Conservation (phyloP, 2,329 filamentous ascomycete genomes). For the Talaromyces sp. region DNA sequence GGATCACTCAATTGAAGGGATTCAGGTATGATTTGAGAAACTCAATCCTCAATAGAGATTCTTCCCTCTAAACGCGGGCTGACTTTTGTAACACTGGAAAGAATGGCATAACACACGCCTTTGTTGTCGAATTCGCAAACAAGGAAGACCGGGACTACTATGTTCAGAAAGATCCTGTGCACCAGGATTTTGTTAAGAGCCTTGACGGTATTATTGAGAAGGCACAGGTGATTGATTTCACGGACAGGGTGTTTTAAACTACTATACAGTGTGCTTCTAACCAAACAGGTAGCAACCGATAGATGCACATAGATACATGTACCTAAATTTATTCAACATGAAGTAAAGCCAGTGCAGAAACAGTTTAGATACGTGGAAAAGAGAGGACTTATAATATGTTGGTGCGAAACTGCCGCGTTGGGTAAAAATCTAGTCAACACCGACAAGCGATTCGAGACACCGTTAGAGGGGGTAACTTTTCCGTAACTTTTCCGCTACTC, state of each 20-base stretch:
- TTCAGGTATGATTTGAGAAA: slow-evolving; percentile 45
- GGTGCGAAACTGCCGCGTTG: too few relatives aligned
- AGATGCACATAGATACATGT: neutral
- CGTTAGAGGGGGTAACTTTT: too few relatives aligned
- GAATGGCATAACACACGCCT: slow-evolving; percentile 63
- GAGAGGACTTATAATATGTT: too few relatives aligned
- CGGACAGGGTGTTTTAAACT: slow-evolving; percentile 18
- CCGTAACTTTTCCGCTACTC: too few relatives aligned
- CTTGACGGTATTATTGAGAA: slow-evolving; percentile 26
- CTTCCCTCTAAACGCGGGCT: neutral
- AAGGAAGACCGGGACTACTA: slow-evolving; percentile 65
- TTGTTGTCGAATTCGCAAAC: slow-evolving; percentile 62
- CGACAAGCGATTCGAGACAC: too few relatives aligned
- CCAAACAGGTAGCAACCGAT: neutral
- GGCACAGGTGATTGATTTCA: slow-evolving; percentile 32
- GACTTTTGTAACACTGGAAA: slow-evolving; percentile 18
- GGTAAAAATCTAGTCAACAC: too few relatives aligned
- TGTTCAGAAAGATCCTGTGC: slow-evolving; percentile 57
- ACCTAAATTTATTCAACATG: neutral
- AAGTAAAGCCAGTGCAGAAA: neutral
- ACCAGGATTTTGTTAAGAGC: slow-evolving; percentile 54
- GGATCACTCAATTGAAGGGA: slow-evolving; percentile 58
- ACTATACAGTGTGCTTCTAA: neutral
- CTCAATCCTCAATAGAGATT: neutral
- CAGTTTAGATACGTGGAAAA: too few relatives aligned